These are phyloP conservation scores for Leccinum olivaceopallidum DNA, from an alignment of 768 basidiomycete species.

Conservation along the genomic window DNA sequence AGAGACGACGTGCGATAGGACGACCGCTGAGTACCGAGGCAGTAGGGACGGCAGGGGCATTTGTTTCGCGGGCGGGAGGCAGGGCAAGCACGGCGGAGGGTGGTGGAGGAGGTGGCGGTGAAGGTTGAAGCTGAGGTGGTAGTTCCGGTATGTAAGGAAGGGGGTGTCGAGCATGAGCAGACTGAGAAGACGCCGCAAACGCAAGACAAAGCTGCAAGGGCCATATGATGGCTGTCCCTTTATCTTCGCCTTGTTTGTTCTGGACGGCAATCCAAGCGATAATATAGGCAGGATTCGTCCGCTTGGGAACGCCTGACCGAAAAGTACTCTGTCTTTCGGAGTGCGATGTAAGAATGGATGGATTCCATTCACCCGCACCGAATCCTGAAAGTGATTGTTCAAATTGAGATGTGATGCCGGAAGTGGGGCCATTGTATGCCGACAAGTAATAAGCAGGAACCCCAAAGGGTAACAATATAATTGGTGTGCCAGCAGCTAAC, in stretches of 20 bases:
- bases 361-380: slow-evolving; percentile 57
- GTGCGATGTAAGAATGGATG: slow-evolving; percentile 2
- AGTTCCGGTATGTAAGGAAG: slow-evolving; percentile 63
- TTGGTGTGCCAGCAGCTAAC: slow-evolving; percentile 60
- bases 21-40: slow-evolving; percentile 20
- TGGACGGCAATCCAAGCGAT: slow-evolving; percentile 76
- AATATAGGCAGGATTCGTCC: slow-evolving; percentile 42
- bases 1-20: slow-evolving; percentile 34
- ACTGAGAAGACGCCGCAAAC: slow-evolving; percentile 39
- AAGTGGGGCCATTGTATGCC: slow-evolving; percentile 67
- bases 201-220: slow-evolving; percentile 59
- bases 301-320: slow-evolving; percentile 20
- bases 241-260: slow-evolving; percentile 79
- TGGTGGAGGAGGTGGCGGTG: slow-evolving; percentile 43
- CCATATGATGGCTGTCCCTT: slow-evolving; percentile 74
- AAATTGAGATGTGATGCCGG: slow-evolving; percentile 63
- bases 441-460: slow-evolving; percentile 73
- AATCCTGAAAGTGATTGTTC: slow-evolving; percentile 60
- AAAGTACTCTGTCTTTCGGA: slow-evolving; percentile 25
- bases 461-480: slow-evolving; percentile 67
- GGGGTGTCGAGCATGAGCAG: slow-evolving; percentile 39
- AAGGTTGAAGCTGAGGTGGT: slow-evolving; percentile 60
- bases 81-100: slow-evolving; percentile 31
- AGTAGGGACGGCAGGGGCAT: slow-evolving; percentile 1
- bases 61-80: slow-evolving; percentile 17